Percentiles rank a stretch among this genome's conserved stretches.
Conservation (phyloP, 78 protist genomes). For the Monosiga brevicollis region DNA sequence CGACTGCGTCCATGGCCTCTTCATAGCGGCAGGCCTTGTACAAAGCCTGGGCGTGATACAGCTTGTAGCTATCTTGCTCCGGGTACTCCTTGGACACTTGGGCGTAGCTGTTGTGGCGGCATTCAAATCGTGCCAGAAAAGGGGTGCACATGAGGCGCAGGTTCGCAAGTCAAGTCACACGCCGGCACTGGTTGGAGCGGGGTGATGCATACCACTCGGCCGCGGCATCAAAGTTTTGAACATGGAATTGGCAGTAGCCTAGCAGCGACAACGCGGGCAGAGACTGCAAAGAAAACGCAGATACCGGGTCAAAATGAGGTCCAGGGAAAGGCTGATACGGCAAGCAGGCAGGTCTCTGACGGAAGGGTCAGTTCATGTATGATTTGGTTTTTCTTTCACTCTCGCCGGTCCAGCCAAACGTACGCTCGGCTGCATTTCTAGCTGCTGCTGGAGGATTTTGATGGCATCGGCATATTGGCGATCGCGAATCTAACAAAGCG, state of each 20-base stretch:
- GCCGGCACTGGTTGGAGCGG: neutral
- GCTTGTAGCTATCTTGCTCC: neutral
- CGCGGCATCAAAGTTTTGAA: conserved; percentile 42
- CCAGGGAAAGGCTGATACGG: neutral
- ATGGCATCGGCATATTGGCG: neutral
- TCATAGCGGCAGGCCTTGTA: neutral
- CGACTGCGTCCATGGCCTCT: neutral
- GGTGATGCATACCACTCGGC: conserved; percentile 20
- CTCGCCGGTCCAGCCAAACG: too few relatives aligned
- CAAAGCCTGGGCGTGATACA: neutral
- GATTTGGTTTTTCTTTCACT: too few relatives aligned
- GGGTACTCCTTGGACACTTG: neutral
- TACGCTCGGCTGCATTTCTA: neutral
- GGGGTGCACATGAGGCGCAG: neutral
- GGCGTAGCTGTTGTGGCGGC: neutral
- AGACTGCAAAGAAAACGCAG: conserved; percentile 28
- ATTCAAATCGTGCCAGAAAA: neutral
- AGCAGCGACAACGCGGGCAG: conserved; percentile 66
- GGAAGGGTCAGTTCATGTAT: too few relatives aligned
- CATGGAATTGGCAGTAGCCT: conserved; percentile 59
- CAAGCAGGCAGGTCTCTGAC: too few relatives aligned
- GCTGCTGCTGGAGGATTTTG: neutral
- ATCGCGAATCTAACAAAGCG: neutral
- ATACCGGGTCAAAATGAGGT: neutral
- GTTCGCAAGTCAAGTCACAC: neutral